Percentiles rank a stretch among this genome's conserved stretches.
Evolutionary conservation across 148 eudicot genomes (phyloP).

Genomic region (Tetragonia tetragonoides): DNA sequence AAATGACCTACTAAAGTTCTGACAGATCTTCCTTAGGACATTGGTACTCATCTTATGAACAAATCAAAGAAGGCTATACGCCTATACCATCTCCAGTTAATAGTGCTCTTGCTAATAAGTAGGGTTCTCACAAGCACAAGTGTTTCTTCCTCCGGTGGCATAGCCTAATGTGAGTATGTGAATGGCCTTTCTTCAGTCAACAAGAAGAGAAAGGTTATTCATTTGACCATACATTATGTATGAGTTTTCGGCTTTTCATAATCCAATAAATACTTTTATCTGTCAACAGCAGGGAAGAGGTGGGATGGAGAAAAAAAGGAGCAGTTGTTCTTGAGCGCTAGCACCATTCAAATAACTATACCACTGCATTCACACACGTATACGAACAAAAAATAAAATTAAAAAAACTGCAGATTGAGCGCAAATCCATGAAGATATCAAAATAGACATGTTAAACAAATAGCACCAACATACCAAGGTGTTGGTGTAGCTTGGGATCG

Average conservation of each 20-base stretch:
- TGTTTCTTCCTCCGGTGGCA: neutral
- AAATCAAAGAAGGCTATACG: neutral
- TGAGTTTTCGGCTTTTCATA: neutral
- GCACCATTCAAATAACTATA: neutral
- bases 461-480: conserved; percentile 62
- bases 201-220: neutral
- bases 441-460: conserved; percentile 7
- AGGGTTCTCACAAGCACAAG: conserved; percentile 1
- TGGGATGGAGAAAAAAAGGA: neutral
- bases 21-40: neutral
- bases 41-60: neutral
- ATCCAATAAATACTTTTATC: neutral
- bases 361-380: neutral
- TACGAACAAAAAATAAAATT: neutral
- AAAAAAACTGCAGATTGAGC: neutral
- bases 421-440: neutral
- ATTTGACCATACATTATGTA: neutral
- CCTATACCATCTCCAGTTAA: conserved; percentile 36
- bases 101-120: neutral
- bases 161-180: neutral
- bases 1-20: too few relatives aligned
- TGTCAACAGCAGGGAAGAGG: neutral
- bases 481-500: conserved; percentile 95
- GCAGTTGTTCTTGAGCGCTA: too few relatives aligned
- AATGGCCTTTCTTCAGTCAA: neutral